Evolutionary conservation across 495 filamentous ascomycete species (phyloP).

Genomic region (Penicillium ochrochloron): DNA sequence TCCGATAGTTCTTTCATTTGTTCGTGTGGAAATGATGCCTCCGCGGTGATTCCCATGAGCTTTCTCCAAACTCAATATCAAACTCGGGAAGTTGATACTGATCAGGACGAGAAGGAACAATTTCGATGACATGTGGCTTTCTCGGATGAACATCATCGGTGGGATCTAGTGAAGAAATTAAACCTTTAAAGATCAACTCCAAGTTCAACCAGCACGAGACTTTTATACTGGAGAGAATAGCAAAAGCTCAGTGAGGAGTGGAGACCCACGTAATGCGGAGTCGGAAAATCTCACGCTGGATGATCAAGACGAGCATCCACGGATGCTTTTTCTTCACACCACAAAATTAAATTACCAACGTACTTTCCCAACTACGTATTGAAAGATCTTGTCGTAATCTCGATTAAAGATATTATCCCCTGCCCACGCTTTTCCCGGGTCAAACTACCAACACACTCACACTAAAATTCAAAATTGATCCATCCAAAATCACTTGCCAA

Average conservation of each 20-base stretch:
- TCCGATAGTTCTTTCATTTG: background rate
- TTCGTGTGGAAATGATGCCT: background rate
- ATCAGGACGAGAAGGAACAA: conserved; percentile 13
- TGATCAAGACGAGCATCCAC: background rate
- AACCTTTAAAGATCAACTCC: background rate
- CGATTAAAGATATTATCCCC: background rate
- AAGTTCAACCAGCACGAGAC: background rate
- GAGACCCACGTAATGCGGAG: background rate
- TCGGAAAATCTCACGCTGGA: background rate
- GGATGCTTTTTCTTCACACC: background rate
- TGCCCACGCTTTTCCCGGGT: background rate
- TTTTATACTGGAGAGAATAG: background rate
- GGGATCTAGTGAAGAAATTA: background rate
- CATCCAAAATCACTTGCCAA: background rate
- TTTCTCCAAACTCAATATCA: conserved; percentile 4
- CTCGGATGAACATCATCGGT: background rate
- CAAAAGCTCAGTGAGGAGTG: background rate
- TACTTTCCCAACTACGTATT: background rate
- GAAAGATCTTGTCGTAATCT: background rate
- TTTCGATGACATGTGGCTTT: conserved; percentile 2
- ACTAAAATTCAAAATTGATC: background rate
- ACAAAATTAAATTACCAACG: background rate
- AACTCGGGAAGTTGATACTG: background rate
- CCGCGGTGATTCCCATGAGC: conserved; percentile 1
- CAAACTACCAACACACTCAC: background rate